A percentile compares a stretch with the other conserved stretches of the same genome.
Evolutionary conservation across 208 protist species (phyloP).

Genomic region (Leishmania gerbilli): DNA sequence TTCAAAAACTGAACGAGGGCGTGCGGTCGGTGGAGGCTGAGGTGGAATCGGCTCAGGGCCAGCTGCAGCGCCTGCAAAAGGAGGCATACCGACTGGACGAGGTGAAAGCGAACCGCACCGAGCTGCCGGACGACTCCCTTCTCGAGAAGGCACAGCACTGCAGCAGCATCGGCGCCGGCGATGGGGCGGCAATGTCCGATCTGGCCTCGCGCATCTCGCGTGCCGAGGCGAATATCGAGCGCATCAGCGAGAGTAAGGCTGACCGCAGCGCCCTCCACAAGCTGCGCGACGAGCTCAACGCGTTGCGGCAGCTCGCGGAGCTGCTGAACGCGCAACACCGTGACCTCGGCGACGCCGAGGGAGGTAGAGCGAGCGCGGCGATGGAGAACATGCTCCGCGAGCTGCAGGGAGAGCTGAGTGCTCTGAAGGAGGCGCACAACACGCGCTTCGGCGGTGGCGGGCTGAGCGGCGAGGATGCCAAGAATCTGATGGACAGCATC

Average conservation of each 20-base stretch:
- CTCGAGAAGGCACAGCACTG: background rate
- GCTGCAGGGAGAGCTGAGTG: conserved; percentile 62
- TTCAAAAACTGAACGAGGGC: conserved; percentile 39
- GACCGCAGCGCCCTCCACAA: conserved; percentile 64
- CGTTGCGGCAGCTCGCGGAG: conserved; percentile 63
- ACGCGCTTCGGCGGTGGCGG: conserved; percentile 16
- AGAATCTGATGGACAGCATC: conserved; percentile 56
- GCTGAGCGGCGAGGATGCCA: conserved; percentile 45
- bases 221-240: conserved; percentile 29
- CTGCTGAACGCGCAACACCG: conserved; percentile 26
- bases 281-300: conserved; percentile 70
- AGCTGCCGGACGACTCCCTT: conserved; percentile 19
- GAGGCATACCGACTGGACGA: conserved; percentile 51
- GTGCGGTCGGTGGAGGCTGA: conserved; percentile 45
- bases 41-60: conserved; percentile 25
- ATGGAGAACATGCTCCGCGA: conserved; percentile 58
- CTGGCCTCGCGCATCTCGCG: conserved; percentile 39
- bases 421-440: conserved; percentile 39
- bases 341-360: conserved; percentile 19
- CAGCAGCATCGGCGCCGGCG: conserved; percentile 20
- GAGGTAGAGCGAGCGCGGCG: conserved; percentile 4
- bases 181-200: conserved; percentile 30
- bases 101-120: conserved; percentile 50
- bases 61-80: conserved; percentile 23
- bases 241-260: conserved; percentile 73